Evolutionary conservation across 2,329 filamentous ascomycete species (phyloP).

Genomic region (Exophiala dermatitidis): DNA sequence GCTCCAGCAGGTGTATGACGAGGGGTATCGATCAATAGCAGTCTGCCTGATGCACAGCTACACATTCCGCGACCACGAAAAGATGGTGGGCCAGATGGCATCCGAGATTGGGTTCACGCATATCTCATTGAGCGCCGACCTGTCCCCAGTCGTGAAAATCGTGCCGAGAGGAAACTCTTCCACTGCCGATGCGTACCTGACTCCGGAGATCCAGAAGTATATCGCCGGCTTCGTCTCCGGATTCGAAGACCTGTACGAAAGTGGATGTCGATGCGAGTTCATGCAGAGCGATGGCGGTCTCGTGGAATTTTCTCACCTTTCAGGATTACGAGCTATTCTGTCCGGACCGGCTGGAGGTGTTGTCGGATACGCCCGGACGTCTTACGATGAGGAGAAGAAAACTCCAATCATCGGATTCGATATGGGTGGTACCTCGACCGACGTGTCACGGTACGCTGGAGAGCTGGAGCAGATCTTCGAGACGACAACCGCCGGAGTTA

Average conservation of each 20-base stretch:
- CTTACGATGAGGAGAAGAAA: slow-evolving; percentile 67
- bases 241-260: slow-evolving; percentile 72
- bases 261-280: slow-evolving; percentile 71
- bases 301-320: slow-evolving; percentile 56
- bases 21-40: slow-evolving; percentile 20
- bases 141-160: slow-evolving; percentile 80
- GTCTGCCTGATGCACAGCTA: slow-evolving; percentile 65
- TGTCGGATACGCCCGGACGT: slow-evolving; percentile 47
- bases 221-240: slow-evolving; percentile 51
- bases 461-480: slow-evolving; percentile 82
- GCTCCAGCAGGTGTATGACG: neutral
- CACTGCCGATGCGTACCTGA: slow-evolving; percentile 72
- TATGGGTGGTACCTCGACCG: slow-evolving; percentile 81
- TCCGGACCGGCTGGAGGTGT: slow-evolving; percentile 80
- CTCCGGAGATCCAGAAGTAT: slow-evolving; percentile 71
- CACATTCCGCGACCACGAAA: slow-evolving; percentile 76
- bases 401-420: slow-evolving; percentile 80
- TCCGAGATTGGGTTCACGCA: slow-evolving; percentile 66
- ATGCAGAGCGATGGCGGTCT: slow-evolving; percentile 81
- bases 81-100: slow-evolving; percentile 70
- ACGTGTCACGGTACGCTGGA: slow-evolving; percentile 74
- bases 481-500: slow-evolving; percentile 75
- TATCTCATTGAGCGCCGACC: slow-evolving; percentile 68
- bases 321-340: slow-evolving; percentile 74
- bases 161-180: slow-evolving; percentile 68